A percentile compares a stretch with the other conserved stretches of the same genome.
Evolutionary conservation across 179 eudicot species (phyloP).

Genomic region (Spinacia oleracea): DNA sequence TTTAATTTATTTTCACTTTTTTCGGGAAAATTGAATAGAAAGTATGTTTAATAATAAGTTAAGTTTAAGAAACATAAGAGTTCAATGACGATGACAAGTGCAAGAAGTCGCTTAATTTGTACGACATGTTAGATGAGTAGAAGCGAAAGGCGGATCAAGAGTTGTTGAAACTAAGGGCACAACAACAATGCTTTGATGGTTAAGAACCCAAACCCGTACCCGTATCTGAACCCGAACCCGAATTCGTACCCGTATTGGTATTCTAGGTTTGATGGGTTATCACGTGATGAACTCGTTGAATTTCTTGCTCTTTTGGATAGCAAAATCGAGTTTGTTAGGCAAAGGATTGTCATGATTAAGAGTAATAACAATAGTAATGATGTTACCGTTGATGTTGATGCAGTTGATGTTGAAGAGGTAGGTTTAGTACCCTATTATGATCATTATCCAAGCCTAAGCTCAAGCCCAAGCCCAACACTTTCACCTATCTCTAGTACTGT

Average conservation of each 20-base stretch:
- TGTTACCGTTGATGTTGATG: no score
- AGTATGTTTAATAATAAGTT: no score
- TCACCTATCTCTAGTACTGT: not conserved
- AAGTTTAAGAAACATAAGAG: no score
- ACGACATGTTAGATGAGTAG: slow-evolving; percentile 30
- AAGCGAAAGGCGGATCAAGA: slow-evolving; percentile 28
- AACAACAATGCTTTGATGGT: slow-evolving; percentile 19
- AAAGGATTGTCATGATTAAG: slow-evolving; percentile 25
- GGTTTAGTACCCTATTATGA: not conserved
- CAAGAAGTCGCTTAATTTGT: slow-evolving; percentile 17
- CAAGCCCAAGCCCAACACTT: no score
- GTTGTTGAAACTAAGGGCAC: slow-evolving; percentile 21
- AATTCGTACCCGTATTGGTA: slow-evolving; percentile 26
- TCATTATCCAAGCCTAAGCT: no score
- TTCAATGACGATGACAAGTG: slow-evolving; percentile 25
- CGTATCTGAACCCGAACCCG: no score
- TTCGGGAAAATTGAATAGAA: slow-evolving; percentile 7
- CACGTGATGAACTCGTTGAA: slow-evolving; percentile 21
- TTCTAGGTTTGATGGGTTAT: slow-evolving; percentile 16
- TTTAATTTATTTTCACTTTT: no score
- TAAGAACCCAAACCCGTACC: no score
- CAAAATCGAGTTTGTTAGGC: slow-evolving; percentile 22
- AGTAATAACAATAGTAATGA: not conserved
- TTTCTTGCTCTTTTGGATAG: slow-evolving; percentile 29
- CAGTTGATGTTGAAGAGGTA: not conserved